phyloP scores from a whole-genome alignment of 495 filamentous ascomycete genomes.

The Bacidia rubella region DNA sequence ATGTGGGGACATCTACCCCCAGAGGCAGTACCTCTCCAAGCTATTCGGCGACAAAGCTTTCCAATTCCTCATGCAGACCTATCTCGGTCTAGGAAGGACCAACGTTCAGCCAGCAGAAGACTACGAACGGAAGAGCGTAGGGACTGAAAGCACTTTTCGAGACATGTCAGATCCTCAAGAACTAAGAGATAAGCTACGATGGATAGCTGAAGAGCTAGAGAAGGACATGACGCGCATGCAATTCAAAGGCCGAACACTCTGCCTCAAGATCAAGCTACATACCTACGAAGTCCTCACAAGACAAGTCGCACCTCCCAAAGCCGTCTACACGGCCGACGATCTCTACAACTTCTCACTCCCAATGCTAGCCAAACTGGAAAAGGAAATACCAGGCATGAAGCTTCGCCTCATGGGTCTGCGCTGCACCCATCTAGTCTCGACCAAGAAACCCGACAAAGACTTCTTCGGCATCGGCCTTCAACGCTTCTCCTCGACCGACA shows the following conservation, averaged over 20 bases:
- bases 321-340: slow-evolving; percentile 61
- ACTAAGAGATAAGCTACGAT: slow-evolving; percentile 62
- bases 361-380: slow-evolving; percentile 74
- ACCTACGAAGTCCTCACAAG: slow-evolving; percentile 84
- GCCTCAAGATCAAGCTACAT: slow-evolving; percentile 86
- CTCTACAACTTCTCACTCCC: slow-evolving; percentile 70
- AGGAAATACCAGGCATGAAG: slow-evolving; percentile 69
- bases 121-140: slow-evolving; percentile 85
- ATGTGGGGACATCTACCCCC: slow-evolving; percentile 75
- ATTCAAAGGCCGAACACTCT: slow-evolving; percentile 79
- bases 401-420: slow-evolving; percentile 79
- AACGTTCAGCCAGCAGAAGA: slow-evolving; percentile 76
- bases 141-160: slow-evolving; percentile 83
- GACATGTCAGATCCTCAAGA: slow-evolving; percentile 58
- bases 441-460: slow-evolving; percentile 58
- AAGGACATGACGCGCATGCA: slow-evolving; percentile 67
- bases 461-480: slow-evolving; percentile 54
- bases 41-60: slow-evolving; percentile 89
- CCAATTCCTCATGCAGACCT: slow-evolving; percentile 69
- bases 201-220: slow-evolving; percentile 75
- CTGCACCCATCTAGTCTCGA: slow-evolving; percentile 75
- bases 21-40: slow-evolving; percentile 54
- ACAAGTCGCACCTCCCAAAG: slow-evolving; percentile 60
- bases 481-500: neutral
- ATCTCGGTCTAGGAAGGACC: slow-evolving; percentile 83